Conservation (phyloP, 163 green algal species). For the Scenedesmus sp. region DNA sequence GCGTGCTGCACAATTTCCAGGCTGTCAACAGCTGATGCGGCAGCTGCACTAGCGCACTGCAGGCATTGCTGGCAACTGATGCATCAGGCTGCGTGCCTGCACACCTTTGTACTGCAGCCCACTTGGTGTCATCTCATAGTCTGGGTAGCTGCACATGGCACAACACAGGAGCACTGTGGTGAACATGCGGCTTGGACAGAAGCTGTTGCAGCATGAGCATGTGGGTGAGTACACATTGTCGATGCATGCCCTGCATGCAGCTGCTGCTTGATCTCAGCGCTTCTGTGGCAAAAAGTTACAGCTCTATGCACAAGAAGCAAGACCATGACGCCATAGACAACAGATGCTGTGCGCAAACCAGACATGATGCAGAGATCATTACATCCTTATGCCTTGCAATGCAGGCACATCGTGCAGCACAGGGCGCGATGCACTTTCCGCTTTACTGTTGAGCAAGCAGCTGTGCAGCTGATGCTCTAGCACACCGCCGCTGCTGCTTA, state of each 20-base stretch:
- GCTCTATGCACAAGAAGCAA: too few relatives aligned
- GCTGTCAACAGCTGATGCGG: too few relatives aligned
- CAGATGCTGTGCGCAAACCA: too few relatives aligned
- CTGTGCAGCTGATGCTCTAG: background rate
- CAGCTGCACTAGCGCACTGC: background rate
- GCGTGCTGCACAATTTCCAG: background rate
- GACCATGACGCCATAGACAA: too few relatives aligned
- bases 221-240: background rate
- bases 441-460: too few relatives aligned
- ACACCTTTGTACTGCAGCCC: constrained; percentile 81
- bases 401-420: too few relatives aligned
- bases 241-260: background rate
- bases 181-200: background rate
- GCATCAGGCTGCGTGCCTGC: background rate
- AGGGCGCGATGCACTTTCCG: too few relatives aligned
- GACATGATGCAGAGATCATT: too few relatives aligned
- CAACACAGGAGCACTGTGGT: background rate
- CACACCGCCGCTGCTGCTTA: constrained; percentile 30
- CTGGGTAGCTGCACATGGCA: constrained; percentile 68
- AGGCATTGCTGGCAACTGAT: background rate
- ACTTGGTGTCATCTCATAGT: constrained; percentile 70
- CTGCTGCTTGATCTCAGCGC: background rate
- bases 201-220: background rate
- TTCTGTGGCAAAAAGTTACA: background rate
- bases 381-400: too few relatives aligned